These are phyloP conservation scores for Penicillium sp. DNA, from an alignment of 2,329 filamentous ascomycete species.

Conservation along the genomic window DNA sequence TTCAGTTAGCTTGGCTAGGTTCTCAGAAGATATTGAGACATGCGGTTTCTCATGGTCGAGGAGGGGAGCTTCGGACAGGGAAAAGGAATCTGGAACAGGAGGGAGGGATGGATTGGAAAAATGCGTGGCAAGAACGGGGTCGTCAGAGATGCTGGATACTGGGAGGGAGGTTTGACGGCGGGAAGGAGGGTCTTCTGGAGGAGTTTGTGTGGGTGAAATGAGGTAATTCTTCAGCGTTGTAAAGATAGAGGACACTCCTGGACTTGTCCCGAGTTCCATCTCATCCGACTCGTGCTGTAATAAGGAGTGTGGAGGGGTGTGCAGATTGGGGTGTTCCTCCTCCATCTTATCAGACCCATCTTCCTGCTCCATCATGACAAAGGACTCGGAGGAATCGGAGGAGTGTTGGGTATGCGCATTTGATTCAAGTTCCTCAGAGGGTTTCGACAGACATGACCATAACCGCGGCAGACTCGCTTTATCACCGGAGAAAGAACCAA, in stretches of 20 bases:
- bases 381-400: constrained; percentile 40
- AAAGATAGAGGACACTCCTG: constrained; percentile 46
- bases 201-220: constrained; percentile 30
- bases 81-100: constrained; percentile 49
- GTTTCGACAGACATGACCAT: constrained; percentile 38
- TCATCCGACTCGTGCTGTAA: constrained; percentile 46
- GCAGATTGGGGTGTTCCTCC: constrained; percentile 36
- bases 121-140: constrained; percentile 65
- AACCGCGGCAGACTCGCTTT: constrained; percentile 51
- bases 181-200: constrained; percentile 36
- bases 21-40: constrained; percentile 46
- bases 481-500: constrained; percentile 85
- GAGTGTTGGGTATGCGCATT: constrained; percentile 15
- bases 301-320: constrained; percentile 48
- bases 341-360: constrained; percentile 36
- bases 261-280: constrained; percentile 40
- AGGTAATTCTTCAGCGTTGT: constrained; percentile 48
- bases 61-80: constrained; percentile 52
- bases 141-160: constrained; percentile 64
- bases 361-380: constrained; percentile 44
- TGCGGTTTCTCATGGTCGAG: constrained; percentile 46
- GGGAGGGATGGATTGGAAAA: constrained; percentile 66
- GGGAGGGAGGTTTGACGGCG: constrained; percentile 54
- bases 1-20: constrained; percentile 74
- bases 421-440: constrained; percentile 18